Conservation (phyloP, 108 stramenopile species). For the Nitzschia palea region DNA sequence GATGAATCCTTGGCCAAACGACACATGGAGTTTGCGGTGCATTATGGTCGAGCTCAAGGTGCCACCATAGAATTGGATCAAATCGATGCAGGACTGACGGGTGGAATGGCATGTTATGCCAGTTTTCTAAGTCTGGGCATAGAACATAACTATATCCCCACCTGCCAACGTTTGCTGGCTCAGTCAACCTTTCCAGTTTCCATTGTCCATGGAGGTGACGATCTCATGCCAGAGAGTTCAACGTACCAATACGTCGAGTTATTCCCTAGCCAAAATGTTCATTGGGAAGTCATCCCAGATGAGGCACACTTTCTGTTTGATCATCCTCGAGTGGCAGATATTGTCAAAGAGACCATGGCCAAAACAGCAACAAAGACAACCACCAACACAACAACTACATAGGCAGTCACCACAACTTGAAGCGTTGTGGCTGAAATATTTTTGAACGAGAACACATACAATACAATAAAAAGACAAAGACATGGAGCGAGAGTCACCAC, state of each 20-base stretch:
- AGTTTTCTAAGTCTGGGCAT: slow-evolving; percentile 19
- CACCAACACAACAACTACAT: too few species aligned
- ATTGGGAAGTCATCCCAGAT: slow-evolving; percentile 2
- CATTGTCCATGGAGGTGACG: slow-evolving; percentile 22
- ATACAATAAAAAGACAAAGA: too few species aligned
- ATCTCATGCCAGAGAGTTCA: slow-evolving; percentile 8
- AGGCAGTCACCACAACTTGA: too few species aligned
- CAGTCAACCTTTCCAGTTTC: slow-evolving; percentile 14
- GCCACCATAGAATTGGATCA: neutral
- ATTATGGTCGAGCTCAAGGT: slow-evolving; percentile 15
- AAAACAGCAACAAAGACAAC: too few species aligned
- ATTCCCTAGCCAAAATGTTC: slow-evolving; percentile 1
- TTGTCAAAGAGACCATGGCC: slow-evolving; percentile 13
- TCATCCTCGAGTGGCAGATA: slow-evolving; percentile 6
- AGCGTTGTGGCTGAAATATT: too few species aligned
- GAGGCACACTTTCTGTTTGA: slow-evolving; percentile 11
- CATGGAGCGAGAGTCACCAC: too few species aligned
- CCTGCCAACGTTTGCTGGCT: neutral
- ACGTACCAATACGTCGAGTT: slow-evolving; percentile 6
- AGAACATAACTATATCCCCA: slow-evolving; percentile 16
- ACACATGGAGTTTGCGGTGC: slow-evolving; percentile 8
- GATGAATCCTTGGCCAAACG: slow-evolving; percentile 19
- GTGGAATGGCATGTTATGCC: slow-evolving; percentile 23
- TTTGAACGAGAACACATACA: too few species aligned
- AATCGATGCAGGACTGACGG: slow-evolving; percentile 3